A percentile compares a stretch with the other conserved stretches of the same genome.
Evolutionary conservation across 2,329 filamentous ascomycete species (phyloP).

Genomic region (Trichophyton mentagrophytes): DNA sequence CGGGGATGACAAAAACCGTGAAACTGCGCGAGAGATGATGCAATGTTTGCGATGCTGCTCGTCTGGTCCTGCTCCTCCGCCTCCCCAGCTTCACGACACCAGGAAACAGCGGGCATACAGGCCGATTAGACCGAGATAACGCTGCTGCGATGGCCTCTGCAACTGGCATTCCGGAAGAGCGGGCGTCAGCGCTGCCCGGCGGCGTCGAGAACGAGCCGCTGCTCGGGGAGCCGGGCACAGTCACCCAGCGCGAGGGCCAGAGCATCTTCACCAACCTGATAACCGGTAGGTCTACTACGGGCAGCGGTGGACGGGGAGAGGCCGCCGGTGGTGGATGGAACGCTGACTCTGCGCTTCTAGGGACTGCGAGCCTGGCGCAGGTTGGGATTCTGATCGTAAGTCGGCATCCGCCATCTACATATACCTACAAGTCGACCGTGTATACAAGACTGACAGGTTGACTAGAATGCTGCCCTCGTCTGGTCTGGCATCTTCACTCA

Average conservation of each 20-base stretch:
- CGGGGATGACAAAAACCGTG: background rate
- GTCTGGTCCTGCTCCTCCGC: too few relatives aligned
- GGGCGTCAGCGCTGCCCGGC: conserved; percentile 26
- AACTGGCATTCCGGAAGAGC: conserved; percentile 50
- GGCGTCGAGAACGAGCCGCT: conserved; percentile 50
- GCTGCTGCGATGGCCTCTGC: conserved; percentile 49
- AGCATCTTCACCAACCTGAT: conserved; percentile 58
- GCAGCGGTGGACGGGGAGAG: background rate
- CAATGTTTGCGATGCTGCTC: background rate
- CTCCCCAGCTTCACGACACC: background rate
- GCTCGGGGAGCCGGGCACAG: conserved; percentile 59
- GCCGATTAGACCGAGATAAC: background rate
- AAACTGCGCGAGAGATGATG: background rate
- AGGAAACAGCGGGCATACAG: background rate
- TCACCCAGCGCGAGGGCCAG: conserved; percentile 52
- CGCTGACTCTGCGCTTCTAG: background rate
- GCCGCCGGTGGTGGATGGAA: background rate
- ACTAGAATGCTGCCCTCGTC: conserved; percentile 55
- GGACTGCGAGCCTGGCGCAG: too few relatives aligned
- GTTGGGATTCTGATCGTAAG: background rate
- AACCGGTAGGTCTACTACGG: conserved; percentile 47
- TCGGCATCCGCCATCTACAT: too few relatives aligned
- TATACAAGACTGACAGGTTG: background rate
- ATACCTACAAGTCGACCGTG: too few relatives aligned
- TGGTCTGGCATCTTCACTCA: conserved; percentile 65